Evolutionary conservation across 805 yeast species (phyloP).

Genomic region (Yueomyces sp.): DNA sequence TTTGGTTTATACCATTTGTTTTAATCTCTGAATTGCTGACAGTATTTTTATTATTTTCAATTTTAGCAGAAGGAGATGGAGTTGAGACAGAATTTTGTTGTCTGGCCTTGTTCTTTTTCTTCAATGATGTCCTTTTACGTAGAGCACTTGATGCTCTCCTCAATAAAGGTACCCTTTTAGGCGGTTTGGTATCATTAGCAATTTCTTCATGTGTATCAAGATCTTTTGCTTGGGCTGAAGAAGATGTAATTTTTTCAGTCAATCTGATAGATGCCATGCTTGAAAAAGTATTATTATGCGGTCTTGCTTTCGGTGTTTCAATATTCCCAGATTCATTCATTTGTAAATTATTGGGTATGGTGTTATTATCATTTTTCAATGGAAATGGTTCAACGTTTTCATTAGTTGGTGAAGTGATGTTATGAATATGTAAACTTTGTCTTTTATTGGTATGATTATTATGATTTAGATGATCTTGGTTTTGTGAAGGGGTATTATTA

Average conservation of each 20-base stretch:
- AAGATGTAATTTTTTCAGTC: not conserved
- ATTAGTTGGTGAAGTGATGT: not conserved
- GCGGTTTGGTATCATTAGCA: not conserved
- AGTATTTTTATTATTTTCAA: too few relatives aligned
- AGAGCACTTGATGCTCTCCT: slow-evolving; percentile 22
- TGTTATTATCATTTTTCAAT: too few relatives aligned
- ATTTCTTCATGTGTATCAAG: too few relatives aligned
- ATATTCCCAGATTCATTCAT: not conserved
- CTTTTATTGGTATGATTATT: not conserved
- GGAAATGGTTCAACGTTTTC: not conserved
- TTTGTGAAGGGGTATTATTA: not conserved
- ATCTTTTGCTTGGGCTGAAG: not conserved
- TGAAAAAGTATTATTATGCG: not conserved
- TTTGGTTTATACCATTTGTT: too few relatives aligned
- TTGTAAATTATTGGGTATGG: not conserved
- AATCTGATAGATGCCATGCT: not conserved
- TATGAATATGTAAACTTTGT: not conserved
- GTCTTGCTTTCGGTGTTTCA: not conserved
- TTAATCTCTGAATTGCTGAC: too few relatives aligned
- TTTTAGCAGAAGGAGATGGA: too few relatives aligned
- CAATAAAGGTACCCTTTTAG: slow-evolving; percentile 14
- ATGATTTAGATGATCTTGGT: not conserved
- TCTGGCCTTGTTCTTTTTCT: not conserved
- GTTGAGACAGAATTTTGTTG: not conserved
- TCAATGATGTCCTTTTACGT: slow-evolving; percentile 16